These are phyloP conservation scores for Tremella fuciformis DNA, from an alignment of 768 basidiomycete species.

Conservation along the genomic window DNA sequence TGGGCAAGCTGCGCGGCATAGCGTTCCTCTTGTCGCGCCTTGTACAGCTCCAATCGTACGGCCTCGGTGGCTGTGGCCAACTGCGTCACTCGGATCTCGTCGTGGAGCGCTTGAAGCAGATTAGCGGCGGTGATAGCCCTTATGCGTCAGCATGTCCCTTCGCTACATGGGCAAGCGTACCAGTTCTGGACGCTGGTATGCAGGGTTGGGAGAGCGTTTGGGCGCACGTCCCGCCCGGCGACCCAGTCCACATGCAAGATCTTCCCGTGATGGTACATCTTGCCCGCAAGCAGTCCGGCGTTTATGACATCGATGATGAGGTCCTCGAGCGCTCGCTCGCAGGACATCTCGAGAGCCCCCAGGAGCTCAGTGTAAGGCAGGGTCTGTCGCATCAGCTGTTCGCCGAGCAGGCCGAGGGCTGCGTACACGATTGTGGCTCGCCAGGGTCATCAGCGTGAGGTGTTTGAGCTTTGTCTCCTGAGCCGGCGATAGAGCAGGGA, in stretches of 20 bases:
- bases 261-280: conserved; percentile 86
- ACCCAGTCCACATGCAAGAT: conserved; percentile 89
- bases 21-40: neutral
- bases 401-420: conserved; percentile 1
- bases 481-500: conserved; percentile 67
- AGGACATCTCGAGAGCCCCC: conserved; percentile 67
- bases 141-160: neutral
- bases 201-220: conserved; percentile 21
- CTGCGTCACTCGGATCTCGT: neutral
- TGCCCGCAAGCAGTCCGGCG: conserved; percentile 80
- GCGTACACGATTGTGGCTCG: conserved; percentile 70
- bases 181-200: conserved; percentile 40
- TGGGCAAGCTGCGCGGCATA: neutral
- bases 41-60: neutral
- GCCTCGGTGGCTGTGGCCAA: neutral
- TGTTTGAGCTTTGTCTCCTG: conserved; percentile 89
- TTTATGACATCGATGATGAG: conserved; percentile 97
- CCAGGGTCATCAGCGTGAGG: conserved; percentile 82
- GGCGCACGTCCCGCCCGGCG: conserved; percentile 75
- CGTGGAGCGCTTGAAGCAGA: neutral
- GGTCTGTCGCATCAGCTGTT: conserved; percentile 57
- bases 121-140: neutral
- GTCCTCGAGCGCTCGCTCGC: conserved; percentile 87
- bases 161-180: conserved; percentile 28
- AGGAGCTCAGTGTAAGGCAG: conserved; percentile 76